Conservation (phyloP, 768 basidiomycete species). For the Chalciporus sphaerocephalus region DNA sequence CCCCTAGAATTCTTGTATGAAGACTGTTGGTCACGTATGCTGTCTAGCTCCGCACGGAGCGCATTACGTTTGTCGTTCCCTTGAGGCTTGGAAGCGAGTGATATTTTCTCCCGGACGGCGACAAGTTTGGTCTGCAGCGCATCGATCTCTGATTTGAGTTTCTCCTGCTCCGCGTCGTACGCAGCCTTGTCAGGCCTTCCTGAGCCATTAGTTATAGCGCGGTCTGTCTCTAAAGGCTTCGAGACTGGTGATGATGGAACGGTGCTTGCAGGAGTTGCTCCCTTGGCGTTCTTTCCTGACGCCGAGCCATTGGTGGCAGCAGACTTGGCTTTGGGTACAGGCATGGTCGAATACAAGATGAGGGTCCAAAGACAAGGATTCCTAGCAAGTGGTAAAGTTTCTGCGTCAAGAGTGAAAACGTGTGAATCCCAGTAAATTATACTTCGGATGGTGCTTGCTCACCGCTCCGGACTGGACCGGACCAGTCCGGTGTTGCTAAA, state of each 20-base stretch:
- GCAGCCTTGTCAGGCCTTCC: conserved; percentile 80
- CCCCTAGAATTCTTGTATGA: conserved; percentile 63
- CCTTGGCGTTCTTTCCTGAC: conserved; percentile 21
- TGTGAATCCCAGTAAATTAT: conserved; percentile 14
- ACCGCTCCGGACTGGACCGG: not conserved
- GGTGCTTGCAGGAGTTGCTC: conserved; percentile 23
- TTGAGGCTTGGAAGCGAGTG: conserved; percentile 52
- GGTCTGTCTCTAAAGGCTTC: conserved; percentile 20
- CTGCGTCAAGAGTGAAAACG: conserved; percentile 12
- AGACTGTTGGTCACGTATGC: conserved; percentile 74
- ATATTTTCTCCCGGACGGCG: conserved; percentile 72
- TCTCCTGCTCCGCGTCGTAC: conserved; percentile 85
- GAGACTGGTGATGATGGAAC: conserved; percentile 26
- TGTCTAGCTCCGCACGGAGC: conserved; percentile 78
- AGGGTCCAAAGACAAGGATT: conserved; percentile 18
- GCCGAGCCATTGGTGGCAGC: conserved; percentile 45
- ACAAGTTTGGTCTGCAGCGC: conserved; percentile 75
- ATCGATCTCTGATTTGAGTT: conserved; percentile 80
- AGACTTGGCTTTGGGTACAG: conserved; percentile 53
- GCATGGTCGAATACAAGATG: conserved; percentile 16
- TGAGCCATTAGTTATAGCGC: conserved; percentile 24
- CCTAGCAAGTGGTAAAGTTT: conserved; percentile 26
- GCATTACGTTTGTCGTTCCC: conserved; percentile 67
- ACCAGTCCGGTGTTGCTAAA: no score
- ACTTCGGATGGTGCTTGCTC: not conserved